Evolutionary conservation across 345 rosid species (phyloP).

Genomic region (Ricinus communis): DNA sequence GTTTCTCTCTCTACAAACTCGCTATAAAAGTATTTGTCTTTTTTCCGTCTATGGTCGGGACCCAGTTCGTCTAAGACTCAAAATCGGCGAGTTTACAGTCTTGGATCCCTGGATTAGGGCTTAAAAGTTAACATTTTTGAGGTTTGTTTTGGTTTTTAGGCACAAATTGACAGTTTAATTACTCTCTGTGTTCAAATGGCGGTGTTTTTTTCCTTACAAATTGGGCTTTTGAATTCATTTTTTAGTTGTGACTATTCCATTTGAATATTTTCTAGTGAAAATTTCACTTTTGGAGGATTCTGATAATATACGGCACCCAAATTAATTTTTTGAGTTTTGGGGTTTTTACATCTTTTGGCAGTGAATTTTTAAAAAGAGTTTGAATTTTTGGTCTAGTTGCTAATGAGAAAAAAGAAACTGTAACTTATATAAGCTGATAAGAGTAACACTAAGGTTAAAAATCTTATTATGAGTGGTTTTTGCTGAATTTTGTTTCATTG

Average conservation of each 20-base stretch:
- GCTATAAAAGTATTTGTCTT: slow-evolving; percentile 24
- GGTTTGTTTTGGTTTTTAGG: too few relatives aligned
- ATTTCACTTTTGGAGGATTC: background rate
- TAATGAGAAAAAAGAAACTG: background rate
- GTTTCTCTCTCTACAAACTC: slow-evolving; percentile 26
- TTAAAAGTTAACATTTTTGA: slow-evolving; percentile 13
- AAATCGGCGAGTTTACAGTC: slow-evolving; percentile 32
- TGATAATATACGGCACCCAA: background rate
- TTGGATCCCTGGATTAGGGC: slow-evolving; percentile 53
- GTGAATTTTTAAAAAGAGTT: too few relatives aligned
- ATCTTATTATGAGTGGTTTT: background rate
- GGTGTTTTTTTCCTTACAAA: too few relatives aligned
- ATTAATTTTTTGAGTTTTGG: slow-evolving; percentile 12
- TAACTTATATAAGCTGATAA: background rate
- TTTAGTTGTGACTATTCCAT: background rate
- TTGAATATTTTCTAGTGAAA: too few relatives aligned
- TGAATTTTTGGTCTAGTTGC: background rate
- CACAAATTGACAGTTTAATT: too few relatives aligned
- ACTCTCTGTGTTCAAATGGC: too few relatives aligned
- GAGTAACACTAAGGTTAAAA: background rate
- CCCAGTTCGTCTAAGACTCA: slow-evolving; percentile 15
- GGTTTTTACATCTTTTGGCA: background rate
- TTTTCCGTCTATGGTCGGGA: slow-evolving; percentile 9
- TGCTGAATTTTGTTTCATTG: background rate
- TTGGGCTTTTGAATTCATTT: slow-evolving; percentile 9